Evolutionary conservation across 2,329 filamentous ascomycete species (phyloP), one percentile per base, ranked within the genome.

Genomic region (Penicillium sp.): DNA sequence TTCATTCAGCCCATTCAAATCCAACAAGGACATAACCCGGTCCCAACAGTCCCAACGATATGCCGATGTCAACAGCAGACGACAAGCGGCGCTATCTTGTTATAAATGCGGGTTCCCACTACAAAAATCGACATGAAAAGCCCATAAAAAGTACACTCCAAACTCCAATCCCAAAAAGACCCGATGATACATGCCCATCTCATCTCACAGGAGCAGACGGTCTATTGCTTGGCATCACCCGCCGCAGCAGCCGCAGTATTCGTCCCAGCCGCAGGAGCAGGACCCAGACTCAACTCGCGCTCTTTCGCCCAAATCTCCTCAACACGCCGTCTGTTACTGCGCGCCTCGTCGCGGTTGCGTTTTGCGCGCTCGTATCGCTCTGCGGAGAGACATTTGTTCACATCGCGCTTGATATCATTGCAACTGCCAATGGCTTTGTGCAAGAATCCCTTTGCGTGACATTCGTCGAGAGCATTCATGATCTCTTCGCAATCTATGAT

Each of bases 391-490:
- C 93, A 99, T 65, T 82, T 80, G 72, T 88, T 93, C 61, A 99
- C 88, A 50, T 89, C 77, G 35, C 82, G 78, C 72, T 99, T 99
- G 55, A 87, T 81, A 34, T 85, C 80, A 70, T 89, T 97, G 80
- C 93, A 99, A 77, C 87, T 89, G 49, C 93, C 93, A 54, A 89
- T 75, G 1, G 88, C 84, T 73, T 95, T 96, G 82, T 88, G 91
- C 50, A 99, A 74, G 74, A 99, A 99, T 46, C 93, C 93, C 52
- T 81, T 81, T 28, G 88, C 87, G 68, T 99, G 93, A 75, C 93
- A 99, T 76, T 96, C 89, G 65, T 97, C 93, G 60, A 99, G 88
- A 40, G 88, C 87, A 42, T 79, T 85, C 83, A 97, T 95, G 69
- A 99, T 83, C 61, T 95, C 90, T 72, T 92, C 89, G 80, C 93